These are phyloP conservation scores for Geotrichum reessii DNA, from an alignment of 1,139 yeast species.

Conservation along the genomic window DNA sequence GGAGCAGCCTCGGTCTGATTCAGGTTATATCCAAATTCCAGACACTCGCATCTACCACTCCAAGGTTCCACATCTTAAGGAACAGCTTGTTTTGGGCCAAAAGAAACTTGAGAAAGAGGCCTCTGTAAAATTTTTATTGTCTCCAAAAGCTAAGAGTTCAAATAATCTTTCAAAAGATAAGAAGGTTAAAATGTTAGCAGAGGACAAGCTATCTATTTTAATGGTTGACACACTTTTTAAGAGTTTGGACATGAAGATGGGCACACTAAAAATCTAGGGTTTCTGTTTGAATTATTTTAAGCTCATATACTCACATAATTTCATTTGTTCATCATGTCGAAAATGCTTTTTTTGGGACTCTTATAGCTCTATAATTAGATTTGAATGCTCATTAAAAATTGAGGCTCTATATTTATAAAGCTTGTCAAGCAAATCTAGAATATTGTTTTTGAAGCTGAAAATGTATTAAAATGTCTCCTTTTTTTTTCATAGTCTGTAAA, in stretches of 20 bases:
- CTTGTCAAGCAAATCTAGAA: too few species aligned
- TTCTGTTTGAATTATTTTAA: too few species aligned
- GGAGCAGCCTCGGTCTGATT: neutral
- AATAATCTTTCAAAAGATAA: neutral
- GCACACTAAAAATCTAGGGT: neutral
- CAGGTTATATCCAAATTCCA: slow-evolving; percentile 17
- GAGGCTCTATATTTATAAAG: too few species aligned
- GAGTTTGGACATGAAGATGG: slow-evolving; percentile 6
- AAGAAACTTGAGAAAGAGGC: neutral
- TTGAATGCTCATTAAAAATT: too few species aligned
- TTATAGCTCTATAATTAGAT: too few species aligned
- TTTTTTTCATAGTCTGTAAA: too few species aligned
- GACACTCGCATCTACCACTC: slow-evolving; percentile 28
- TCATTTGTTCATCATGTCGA: too few species aligned
- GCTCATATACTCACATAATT: too few species aligned
- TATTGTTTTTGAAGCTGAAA: too few species aligned
- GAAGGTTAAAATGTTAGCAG: neutral
- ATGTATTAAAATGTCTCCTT: too few species aligned
- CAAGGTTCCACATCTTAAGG: slow-evolving; percentile 28
- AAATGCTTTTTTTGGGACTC: too few species aligned
- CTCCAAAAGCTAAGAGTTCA: neutral
- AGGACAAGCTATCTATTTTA: slow-evolving; percentile 7
- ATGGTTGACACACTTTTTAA: slow-evolving; percentile 6
- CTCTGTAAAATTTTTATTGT: neutral
- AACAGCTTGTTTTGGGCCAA: slow-evolving; percentile 9